Conservation (phyloP, 2,329 filamentous ascomycete species). For the Alternaria ventricosa region DNA sequence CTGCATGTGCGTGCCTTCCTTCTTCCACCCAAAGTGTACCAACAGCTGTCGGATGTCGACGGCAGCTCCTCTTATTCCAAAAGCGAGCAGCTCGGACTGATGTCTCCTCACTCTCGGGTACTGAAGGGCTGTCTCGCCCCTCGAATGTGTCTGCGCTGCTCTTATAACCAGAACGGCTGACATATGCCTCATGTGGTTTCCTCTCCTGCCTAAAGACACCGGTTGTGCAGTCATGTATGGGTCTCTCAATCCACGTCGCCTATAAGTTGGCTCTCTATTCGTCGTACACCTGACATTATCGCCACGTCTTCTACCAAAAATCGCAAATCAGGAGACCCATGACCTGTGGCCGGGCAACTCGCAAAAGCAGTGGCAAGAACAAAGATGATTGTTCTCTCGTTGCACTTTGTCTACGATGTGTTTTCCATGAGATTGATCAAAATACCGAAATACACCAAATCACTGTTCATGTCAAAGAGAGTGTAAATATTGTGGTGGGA, state of each 20-base stretch:
- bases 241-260: not conserved
- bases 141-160: not conserved
- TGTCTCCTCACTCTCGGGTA: not conserved
- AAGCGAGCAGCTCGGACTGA: accelerated
- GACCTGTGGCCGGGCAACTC: too few species aligned
- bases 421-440: too few species aligned
- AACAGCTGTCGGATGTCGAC: not conserved
- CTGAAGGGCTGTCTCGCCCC: not conserved
- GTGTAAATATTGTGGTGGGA: too few species aligned
- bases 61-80: not conserved
- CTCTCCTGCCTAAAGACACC: not conserved
- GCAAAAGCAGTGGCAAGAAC: too few species aligned
- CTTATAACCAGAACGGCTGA: not conserved
- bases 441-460: too few species aligned
- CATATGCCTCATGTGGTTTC: not conserved
- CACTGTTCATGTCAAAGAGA: too few species aligned
- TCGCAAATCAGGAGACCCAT: too few species aligned
- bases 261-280: not conserved
- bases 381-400: too few species aligned
- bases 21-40: not conserved
- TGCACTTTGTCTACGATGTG: too few species aligned
- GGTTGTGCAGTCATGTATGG: not conserved
- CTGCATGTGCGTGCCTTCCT: not conserved
- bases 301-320: not conserved
- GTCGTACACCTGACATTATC: not conserved